Evolutionary conservation across 2,329 filamentous ascomycete genomes (phyloP), one percentile per base, ranked within the genome.

Genomic region (Grosmannia clavigera): DNA sequence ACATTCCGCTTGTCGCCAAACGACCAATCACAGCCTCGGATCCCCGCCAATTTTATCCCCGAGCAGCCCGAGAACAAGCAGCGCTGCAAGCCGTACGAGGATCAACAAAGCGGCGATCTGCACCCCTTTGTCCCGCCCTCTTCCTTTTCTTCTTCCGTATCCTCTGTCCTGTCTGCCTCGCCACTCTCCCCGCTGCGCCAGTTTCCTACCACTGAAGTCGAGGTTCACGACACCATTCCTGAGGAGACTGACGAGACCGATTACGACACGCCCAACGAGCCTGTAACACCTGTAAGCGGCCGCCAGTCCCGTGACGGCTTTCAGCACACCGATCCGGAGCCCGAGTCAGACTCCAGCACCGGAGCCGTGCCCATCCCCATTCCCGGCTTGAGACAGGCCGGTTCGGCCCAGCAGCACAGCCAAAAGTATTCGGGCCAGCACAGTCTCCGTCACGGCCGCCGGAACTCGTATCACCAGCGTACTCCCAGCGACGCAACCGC

Each of bases 241-340:
- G 81, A 84, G 71, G 77, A 78, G 67, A 77, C 77, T 69, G 81
- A 81, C 71, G 82, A 85, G 68, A 83, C 81, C 10, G 78, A 80
- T 63, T 83, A 78, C 69, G 82, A 85, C 66, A 78, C 77, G 29
- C 73, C 76, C 60, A 79, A 80, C 71, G 83, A 85, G 64, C 83
- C 83, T 53, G 74, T 82, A 61, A 86, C 83, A 27, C 83, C 83
- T 55, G 78, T 82, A 62, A 84, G 82, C 66, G 75, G 74, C 66
- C 76, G 78, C 63, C 77, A 80, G 66, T 82, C 81, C 55, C 77
- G 78, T 61, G 79, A 82, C 64, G 53, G 57, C 9, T 82, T 83
- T 63, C 73, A 73, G 55, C 70, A 72, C 43, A 68, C 75, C 62
- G 73, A 75, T 57, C 55, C 65, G 29, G 66, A 68, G n/a, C 55